phyloP scores from a whole-genome alignment of 495 filamentous ascomycete species.

The Penicillium dipodomyicola region DNA sequence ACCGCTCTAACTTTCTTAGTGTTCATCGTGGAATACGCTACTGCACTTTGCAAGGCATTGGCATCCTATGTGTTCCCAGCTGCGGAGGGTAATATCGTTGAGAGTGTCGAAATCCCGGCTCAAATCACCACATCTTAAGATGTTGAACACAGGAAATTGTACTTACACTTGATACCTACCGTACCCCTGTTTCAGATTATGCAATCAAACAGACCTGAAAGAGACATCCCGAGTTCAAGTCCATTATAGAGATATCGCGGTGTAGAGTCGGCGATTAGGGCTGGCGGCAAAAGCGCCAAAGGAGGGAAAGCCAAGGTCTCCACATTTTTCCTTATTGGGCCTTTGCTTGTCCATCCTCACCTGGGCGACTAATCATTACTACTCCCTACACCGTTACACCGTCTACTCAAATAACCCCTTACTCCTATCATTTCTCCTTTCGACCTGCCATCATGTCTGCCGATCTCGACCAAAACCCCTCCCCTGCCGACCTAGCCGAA shows the following conservation, averaged over 20 bases:
- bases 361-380: background rate
- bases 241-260: constrained; percentile 5
- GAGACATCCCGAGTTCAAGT: background rate
- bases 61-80: background rate
- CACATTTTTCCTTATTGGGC: constrained; percentile 5
- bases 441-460: constrained; percentile 24
- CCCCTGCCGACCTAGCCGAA: constrained; percentile 50
- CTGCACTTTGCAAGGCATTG: background rate
- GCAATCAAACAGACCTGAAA: background rate
- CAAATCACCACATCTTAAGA: background rate
- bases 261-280: constrained; percentile 7
- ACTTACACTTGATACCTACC: background rate
- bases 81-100: background rate
- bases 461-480: constrained; percentile 42
- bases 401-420: background rate
- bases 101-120: background rate
- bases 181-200: constrained; percentile 2
- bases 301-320: constrained; percentile 6
- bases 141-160: background rate
- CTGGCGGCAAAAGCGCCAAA: constrained; percentile 12
- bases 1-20: background rate
- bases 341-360: background rate
- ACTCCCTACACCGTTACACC: constrained; percentile 4
- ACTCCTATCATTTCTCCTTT: background rate
- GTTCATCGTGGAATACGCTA: background rate